Conservation (phyloP, 2,329 filamentous ascomycete genomes). For the Ceratocystis lukuohia region DNA sequence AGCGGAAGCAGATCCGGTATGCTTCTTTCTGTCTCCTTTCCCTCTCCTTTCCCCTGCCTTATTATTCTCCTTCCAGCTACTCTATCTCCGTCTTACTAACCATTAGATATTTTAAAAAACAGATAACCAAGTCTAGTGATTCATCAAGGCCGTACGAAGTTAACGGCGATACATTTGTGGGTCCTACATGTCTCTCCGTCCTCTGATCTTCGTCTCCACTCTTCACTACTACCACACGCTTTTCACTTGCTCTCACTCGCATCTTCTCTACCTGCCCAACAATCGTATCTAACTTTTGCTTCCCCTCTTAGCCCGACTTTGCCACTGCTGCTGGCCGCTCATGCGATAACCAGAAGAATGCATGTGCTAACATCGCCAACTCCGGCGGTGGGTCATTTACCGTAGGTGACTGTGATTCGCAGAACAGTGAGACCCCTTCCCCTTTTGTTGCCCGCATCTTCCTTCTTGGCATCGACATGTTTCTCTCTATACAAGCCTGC, state of each 20-base stretch:
- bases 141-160: constrained; percentile 32
- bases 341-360: constrained; percentile 39
- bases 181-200: constrained; percentile 18
- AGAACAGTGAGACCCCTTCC: constrained; percentile 29
- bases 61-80: background rate
- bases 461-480: background rate
- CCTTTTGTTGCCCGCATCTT: background rate
- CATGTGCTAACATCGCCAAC: constrained; percentile 33
- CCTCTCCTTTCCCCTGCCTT: background rate
- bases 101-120: background rate
- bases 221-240: constrained; percentile 3
- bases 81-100: background rate
- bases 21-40: background rate
- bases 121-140: constrained; percentile 32
- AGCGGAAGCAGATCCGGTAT: constrained; percentile 23
- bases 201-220: background rate
- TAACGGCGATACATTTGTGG: constrained; percentile 33
- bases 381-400: constrained; percentile 25
- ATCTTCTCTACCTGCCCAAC: background rate
- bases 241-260: background rate
- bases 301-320: constrained; percentile 30
- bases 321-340: constrained; percentile 30
- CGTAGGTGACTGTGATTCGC: constrained; percentile 34
- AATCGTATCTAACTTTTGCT: background rate
- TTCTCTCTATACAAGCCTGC: background rate